These are phyloP conservation scores for Candida suzukii DNA, from an alignment of 805 yeast species.

Conservation along the genomic window DNA sequence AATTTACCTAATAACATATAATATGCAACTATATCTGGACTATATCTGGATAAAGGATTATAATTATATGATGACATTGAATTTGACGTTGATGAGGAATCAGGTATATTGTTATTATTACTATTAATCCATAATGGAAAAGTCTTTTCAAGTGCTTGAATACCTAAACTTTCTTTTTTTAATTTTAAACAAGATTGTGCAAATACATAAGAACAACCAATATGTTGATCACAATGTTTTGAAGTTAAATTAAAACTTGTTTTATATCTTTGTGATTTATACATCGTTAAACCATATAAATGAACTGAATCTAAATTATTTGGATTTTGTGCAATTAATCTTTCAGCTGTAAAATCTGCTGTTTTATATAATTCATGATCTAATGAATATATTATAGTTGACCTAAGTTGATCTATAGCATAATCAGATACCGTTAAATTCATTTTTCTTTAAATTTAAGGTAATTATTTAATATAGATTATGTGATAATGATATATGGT, in stretches of 20 bases:
- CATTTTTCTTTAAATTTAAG: not conserved
- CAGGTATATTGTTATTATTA: not conserved
- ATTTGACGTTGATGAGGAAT: not conserved
- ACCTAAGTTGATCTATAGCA: constrained; percentile 35
- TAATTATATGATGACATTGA: constrained; percentile 1
- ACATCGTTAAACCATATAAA: constrained; percentile 62
- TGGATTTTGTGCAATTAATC: constrained; percentile 60
- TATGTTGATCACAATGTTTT: constrained; percentile 36
- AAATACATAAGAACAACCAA: constrained; percentile 72
- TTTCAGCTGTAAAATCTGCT: constrained; percentile 84
- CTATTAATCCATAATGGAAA: constrained; percentile 28
- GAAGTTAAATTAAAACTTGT: constrained; percentile 51
- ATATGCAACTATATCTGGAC: constrained; percentile 68
- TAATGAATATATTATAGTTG: constrained; percentile 58
- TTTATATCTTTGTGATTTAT: constrained; percentile 49
- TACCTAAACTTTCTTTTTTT: constrained; percentile 54
- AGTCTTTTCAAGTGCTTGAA: constrained; percentile 37
- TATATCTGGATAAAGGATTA: constrained; percentile 8
- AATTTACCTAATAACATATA: constrained; percentile 66
- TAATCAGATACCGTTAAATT: constrained; percentile 11
- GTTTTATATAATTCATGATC: constrained; percentile 64
- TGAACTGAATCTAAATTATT: constrained; percentile 54
- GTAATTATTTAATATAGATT: too few species aligned
- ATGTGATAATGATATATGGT: too few species aligned
- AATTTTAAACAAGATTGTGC: constrained; percentile 60